Percentiles rank a stretch among this genome's conserved stretches.
Evolutionary conservation across 2,329 filamentous ascomycete species (phyloP).

Genomic region (Fusarium lateritium): DNA sequence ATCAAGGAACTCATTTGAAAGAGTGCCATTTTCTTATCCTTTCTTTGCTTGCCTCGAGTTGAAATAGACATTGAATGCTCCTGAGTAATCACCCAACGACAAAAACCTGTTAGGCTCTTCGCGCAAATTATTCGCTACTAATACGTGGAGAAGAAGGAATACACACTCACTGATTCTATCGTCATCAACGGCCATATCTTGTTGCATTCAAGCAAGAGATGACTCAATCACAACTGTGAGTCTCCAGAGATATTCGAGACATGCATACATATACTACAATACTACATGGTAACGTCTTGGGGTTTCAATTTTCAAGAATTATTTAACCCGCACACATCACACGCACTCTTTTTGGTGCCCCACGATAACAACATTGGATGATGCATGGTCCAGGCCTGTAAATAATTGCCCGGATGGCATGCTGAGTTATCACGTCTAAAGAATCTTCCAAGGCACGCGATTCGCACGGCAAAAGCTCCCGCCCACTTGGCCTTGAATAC

Average conservation of each 20-base stretch:
- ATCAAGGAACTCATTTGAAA: neutral
- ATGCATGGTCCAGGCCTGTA: slow-evolving; percentile 19
- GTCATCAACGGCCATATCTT: slow-evolving; percentile 12
- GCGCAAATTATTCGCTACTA: slow-evolving; percentile 5
- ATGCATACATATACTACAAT: neutral
- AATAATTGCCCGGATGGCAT: slow-evolving; percentile 15
- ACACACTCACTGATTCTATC: slow-evolving; percentile 2
- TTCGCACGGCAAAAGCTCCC: slow-evolving; percentile 36
- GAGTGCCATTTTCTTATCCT: neutral
- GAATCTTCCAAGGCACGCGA: slow-evolving; percentile 15
- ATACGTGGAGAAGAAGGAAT: slow-evolving; percentile 14
- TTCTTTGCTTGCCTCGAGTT: neutral
- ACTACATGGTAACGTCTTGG: slow-evolving; percentile 9
- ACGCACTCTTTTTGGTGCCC: neutral
- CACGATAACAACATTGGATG: slow-evolving; percentile 8
- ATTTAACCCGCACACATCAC: neutral
- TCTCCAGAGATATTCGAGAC: slow-evolving; percentile 11
- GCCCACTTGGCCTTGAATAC: slow-evolving; percentile 14
- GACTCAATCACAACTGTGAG: neutral
- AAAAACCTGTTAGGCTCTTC: slow-evolving; percentile 3
- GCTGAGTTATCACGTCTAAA: slow-evolving; percentile 6
- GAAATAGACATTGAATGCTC: neutral
- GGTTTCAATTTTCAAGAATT: slow-evolving; percentile 7
- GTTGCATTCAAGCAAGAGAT: slow-evolving; percentile 12
- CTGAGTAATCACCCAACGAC: neutral